phyloP scores from a whole-genome alignment of 2,329 filamentous ascomycete species.

The Sporothrix schenckii region DNA sequence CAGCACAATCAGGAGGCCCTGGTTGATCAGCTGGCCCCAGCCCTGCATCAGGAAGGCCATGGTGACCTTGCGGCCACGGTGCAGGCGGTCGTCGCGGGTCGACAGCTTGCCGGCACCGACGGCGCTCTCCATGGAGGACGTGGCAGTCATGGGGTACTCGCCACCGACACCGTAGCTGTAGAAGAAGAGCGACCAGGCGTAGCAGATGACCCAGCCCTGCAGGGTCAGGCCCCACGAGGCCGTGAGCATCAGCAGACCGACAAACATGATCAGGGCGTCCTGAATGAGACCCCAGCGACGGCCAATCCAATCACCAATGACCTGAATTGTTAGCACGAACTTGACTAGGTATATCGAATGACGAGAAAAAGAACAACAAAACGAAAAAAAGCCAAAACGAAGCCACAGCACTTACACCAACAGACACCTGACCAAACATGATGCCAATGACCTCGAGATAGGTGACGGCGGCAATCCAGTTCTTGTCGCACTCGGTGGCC shows the following conservation, averaged over 20 bases:
- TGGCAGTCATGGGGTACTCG: constrained; percentile 96
- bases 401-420: constrained; percentile 62
- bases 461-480: constrained; percentile 82
- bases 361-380: too few relatives aligned
- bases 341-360: background rate
- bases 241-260: constrained; percentile 89
- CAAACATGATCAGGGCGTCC: constrained; percentile 90
- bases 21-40: constrained; percentile 96
- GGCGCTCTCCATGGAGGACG: constrained; percentile 89
- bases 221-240: constrained; percentile 84
- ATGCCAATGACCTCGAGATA: constrained; percentile 95
- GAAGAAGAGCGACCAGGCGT: constrained; percentile 92
- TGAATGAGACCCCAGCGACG: constrained; percentile 95
- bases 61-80: constrained; percentile 93
- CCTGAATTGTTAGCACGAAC: constrained; percentile 39
- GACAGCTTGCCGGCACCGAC: constrained; percentile 85
- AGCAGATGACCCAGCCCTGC: constrained; percentile 96
- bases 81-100: constrained; percentile 87
- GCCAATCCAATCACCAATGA: constrained; percentile 73
- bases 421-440: constrained; percentile 87
- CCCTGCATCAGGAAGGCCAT: constrained; percentile 98
- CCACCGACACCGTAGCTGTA: constrained; percentile 75
- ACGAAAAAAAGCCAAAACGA: constrained; percentile 29
- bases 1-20: constrained; percentile 82
- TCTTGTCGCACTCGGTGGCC: constrained; percentile 66